Percentiles rank a stretch among this genome's conserved stretches.
phyloP scores from a whole-genome alignment of 306 rosid species.

The Glycine latifolia region DNA sequence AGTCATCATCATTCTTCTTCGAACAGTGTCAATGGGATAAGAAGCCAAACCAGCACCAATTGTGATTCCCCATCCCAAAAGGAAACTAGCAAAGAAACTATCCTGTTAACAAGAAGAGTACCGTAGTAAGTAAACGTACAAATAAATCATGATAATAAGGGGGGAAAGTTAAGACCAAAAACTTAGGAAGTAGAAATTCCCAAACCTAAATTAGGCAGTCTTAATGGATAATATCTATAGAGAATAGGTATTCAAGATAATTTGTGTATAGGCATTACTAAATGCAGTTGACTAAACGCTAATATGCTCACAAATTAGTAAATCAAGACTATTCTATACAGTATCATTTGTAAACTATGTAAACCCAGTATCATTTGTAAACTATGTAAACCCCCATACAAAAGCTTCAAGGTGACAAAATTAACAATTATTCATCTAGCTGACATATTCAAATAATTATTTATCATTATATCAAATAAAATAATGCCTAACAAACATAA shows the following conservation, averaged over 20 bases:
- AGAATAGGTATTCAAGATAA: neutral
- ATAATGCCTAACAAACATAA: neutral
- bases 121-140: conserved; percentile 23
- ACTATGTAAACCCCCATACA: neutral
- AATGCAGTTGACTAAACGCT: neutral
- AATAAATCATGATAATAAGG: neutral
- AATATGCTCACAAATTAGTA: neutral
- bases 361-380: neutral
- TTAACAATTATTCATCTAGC: neutral
- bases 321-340: neutral
- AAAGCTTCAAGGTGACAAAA: neutral
- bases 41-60: conserved; percentile 91
- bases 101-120: conserved; percentile 63
- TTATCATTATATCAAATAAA: neutral
- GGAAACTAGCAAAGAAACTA: conserved; percentile 88
- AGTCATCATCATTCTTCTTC: conserved; percentile 98
- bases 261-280: neutral
- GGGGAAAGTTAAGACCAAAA: neutral
- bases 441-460: neutral
- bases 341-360: neutral
- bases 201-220: neutral
- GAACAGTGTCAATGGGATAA: conserved; percentile 85
- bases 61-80: conserved; percentile 89
- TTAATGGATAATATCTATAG: neutral
- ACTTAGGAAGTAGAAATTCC: conserved; percentile 5